Conservation (phyloP, 371 early-diverging fungal species). For the Modicella reniformis region DNA sequence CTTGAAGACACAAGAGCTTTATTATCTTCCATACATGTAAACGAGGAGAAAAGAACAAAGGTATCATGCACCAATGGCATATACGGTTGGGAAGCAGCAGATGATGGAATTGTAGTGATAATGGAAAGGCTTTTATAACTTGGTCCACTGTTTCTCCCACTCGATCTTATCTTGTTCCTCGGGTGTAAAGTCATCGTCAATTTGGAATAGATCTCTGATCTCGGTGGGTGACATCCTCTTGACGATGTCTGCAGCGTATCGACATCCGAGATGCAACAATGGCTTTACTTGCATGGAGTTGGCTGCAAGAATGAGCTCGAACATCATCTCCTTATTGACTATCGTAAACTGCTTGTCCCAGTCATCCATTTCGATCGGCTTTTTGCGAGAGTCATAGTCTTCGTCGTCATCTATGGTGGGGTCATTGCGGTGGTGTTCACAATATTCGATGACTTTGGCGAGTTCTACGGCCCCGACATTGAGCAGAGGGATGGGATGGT, state of each 20-base stretch:
- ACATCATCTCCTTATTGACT: slow-evolving; percentile 82
- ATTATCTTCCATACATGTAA: no score
- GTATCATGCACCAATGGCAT: no score
- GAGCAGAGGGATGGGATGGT: slow-evolving; percentile 80
- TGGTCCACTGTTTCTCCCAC: slow-evolving; percentile 92
- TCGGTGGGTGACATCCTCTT: slow-evolving; percentile 93
- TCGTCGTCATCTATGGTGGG: slow-evolving; percentile 63
- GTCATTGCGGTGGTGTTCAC: slow-evolving; percentile 81
- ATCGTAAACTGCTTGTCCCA: slow-evolving; percentile 87
- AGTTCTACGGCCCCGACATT: slow-evolving; percentile 78
- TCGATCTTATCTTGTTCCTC: slow-evolving; percentile 65
- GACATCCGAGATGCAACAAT: slow-evolving; percentile 93
- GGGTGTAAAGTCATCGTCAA: slow-evolving; percentile 93
- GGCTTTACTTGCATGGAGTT: slow-evolving; percentile 97
- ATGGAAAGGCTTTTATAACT: slow-evolving; percentile 68
- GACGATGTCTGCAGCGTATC: slow-evolving; percentile 97
- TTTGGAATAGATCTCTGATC: slow-evolving; percentile 93
- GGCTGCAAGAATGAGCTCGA: slow-evolving; percentile 86
- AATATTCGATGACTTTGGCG: slow-evolving; percentile 84
- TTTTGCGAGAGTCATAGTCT: slow-evolving; percentile 67
- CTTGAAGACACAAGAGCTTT: no score
- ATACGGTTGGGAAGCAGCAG: no score
- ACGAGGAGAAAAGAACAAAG: no score
- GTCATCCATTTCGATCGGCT: slow-evolving; percentile 77
- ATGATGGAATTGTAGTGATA: no score